phyloP scores from a whole-genome alignment of 495 filamentous ascomycete species.

The Darksidea phi region DNA sequence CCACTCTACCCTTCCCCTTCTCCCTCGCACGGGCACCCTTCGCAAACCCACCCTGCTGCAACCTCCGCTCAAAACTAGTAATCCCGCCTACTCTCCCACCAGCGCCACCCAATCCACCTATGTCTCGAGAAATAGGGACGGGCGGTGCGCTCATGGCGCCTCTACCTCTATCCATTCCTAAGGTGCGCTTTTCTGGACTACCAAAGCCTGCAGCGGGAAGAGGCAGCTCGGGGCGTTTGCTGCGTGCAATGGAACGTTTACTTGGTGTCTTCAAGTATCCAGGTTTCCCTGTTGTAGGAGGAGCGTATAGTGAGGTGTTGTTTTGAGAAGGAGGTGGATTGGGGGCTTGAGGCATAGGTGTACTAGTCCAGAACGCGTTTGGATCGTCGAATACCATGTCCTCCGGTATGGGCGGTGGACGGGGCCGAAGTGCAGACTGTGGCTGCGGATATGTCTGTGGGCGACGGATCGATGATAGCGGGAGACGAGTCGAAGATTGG shows the following conservation, averaged over 20 bases:
- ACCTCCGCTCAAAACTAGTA: conserved; percentile 42
- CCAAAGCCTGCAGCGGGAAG: background rate
- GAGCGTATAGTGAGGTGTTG: too few species aligned
- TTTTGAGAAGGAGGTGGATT: too few species aligned
- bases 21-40: conserved; percentile 3
- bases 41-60: conserved; percentile 33
- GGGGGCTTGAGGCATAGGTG: conserved; percentile 35
- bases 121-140: background rate
- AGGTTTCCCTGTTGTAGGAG: conserved; percentile 4
- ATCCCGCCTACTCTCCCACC: conserved; percentile 12
- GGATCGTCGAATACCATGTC: conserved; percentile 1
- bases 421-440: background rate
- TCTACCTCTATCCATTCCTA: background rate
- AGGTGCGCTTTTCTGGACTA: conserved; percentile 10
- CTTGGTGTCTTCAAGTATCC: conserved; percentile 39
- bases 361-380: conserved; percentile 10
- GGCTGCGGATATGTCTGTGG: background rate
- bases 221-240: conserved; percentile 12
- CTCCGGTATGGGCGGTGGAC: conserved; percentile 8
- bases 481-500: background rate
- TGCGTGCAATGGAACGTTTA: conserved; percentile 26
- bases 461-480: background rate
- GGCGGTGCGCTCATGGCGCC: conserved; percentile 25
- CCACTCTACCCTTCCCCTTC: conserved; percentile 4
- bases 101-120: background rate